phyloP scores from a whole-genome alignment of 345 rosid genomes.

The Triadica sebifera region DNA sequence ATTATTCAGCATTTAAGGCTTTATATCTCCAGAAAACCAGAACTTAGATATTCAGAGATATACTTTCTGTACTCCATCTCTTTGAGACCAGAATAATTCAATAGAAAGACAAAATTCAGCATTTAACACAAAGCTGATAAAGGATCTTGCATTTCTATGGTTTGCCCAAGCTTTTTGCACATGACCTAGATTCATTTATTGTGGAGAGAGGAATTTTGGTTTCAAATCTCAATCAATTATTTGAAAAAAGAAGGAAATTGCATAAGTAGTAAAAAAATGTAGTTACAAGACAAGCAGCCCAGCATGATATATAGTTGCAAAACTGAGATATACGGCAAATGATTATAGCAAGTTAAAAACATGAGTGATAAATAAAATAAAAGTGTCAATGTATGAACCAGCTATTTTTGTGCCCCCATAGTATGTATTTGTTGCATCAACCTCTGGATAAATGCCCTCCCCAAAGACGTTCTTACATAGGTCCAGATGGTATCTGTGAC shows the following conservation, averaged over 20 bases:
- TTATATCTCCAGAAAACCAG: neutral
- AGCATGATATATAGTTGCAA: slow-evolving; percentile 2
- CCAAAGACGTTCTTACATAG: slow-evolving; percentile 81
- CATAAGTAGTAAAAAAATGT: neutral
- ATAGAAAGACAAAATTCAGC: no score
- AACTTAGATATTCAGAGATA: neutral
- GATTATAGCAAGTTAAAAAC: neutral
- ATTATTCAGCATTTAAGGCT: neutral
- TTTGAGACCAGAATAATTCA: neutral
- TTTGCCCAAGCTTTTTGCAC: neutral
- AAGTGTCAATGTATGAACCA: slow-evolving; percentile 43
- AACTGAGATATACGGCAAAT: neutral
- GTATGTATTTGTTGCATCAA: slow-evolving; percentile 68
- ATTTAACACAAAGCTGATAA: neutral
- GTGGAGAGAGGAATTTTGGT: neutral
- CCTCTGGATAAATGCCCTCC: slow-evolving; percentile 61
- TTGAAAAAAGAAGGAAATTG: neutral
- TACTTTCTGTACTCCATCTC: neutral
- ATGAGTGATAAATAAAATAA: neutral
- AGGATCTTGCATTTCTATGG: neutral
- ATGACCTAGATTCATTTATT: neutral
- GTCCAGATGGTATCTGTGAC: slow-evolving; percentile 72
- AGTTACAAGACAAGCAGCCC: neutral
- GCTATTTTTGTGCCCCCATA: slow-evolving; percentile 79
- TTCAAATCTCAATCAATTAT: neutral